A percentile compares a stretch with the other conserved stretches of the same genome.
These are phyloP conservation scores for Colletotrichum kahawae DNA, from an alignment of 2,329 filamentous ascomycete genomes.

Conservation along the genomic window DNA sequence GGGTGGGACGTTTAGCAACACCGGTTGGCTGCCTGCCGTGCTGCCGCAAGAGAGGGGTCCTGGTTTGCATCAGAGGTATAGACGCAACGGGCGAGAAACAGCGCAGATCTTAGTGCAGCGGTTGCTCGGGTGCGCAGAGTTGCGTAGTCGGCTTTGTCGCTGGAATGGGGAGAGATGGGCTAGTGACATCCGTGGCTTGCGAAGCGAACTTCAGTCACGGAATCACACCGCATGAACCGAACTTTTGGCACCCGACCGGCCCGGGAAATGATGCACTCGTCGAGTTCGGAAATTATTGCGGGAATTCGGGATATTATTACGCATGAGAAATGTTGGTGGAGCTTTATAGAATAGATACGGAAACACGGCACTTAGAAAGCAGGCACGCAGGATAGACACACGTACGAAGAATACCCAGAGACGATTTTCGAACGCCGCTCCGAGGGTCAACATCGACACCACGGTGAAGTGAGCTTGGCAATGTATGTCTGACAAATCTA, in stretches of 20 bases:
- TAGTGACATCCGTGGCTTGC: constrained; percentile 17
- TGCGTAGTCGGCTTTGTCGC: neutral
- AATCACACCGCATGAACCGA: neutral
- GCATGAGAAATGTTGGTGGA: neutral
- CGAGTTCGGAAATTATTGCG: neutral
- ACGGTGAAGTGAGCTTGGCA: neutral
- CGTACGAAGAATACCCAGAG: neutral
- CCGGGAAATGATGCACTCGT: neutral
- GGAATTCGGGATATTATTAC: neutral
- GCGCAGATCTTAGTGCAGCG: neutral
- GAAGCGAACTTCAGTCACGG: neutral
- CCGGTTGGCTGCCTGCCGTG: neutral
- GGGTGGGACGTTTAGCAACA: neutral
- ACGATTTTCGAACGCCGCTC: neutral
- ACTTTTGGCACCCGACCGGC: neutral
- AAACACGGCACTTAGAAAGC: neutral
- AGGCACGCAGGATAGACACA: neutral
- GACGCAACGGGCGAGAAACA: neutral
- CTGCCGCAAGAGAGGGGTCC: neutral
- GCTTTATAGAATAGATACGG: neutral
- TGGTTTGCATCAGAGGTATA: neutral
- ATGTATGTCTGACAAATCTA: neutral
- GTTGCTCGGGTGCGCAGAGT: neutral
- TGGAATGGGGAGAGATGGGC: constrained; percentile 3
- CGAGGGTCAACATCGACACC: neutral